Conservation (phyloP, 2,329 filamentous ascomycete species). For the Drechmeria coniospora region DNA sequence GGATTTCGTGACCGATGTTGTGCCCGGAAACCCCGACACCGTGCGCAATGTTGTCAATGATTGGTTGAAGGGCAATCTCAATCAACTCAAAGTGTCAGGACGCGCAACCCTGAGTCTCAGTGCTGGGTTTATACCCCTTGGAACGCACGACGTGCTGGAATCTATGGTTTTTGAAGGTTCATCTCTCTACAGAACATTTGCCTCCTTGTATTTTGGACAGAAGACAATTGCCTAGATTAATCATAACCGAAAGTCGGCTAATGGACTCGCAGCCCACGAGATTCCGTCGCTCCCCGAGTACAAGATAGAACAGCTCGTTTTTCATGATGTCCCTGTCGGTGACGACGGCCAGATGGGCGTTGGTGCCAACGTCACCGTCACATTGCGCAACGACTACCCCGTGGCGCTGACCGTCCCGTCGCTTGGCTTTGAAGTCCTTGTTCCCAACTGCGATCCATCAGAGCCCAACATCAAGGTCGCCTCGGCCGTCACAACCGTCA, state of each 20-base stretch:
- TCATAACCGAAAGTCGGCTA: conserved; percentile 11
- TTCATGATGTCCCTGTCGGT: conserved; percentile 51
- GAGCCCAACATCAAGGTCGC: conserved; percentile 68
- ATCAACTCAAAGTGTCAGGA: conserved; percentile 54
- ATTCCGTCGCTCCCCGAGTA: conserved; percentile 68
- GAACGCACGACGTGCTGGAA: conserved; percentile 60
- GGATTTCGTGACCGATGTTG: conserved; percentile 63
- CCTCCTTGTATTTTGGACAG: conserved; percentile 45
- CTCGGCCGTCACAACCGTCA: conserved; percentile 50
- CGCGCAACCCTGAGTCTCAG: conserved; percentile 59
- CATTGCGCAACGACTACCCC: conserved; percentile 62
- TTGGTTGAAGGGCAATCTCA: conserved; percentile 69
- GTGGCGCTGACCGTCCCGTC: conserved; percentile 62
- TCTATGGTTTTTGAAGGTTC: conserved; percentile 71
- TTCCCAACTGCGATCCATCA: conserved; percentile 60
- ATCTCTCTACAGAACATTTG: conserved; percentile 50
- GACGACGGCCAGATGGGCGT: conserved; percentile 45
- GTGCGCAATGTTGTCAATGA: conserved; percentile 73
- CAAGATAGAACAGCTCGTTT: conserved; percentile 65
- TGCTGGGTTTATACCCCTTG: conserved; percentile 66
- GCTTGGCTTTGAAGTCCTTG: conserved; percentile 70
- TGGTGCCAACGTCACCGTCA: conserved; percentile 62
- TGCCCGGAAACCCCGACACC: conserved; percentile 60
- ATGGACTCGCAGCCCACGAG: conserved; percentile 38
- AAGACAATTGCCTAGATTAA: conserved; percentile 26